phyloP scores from a whole-genome alignment of 345 rosid genomes.

The Rhodomyrtus tomentosa region DNA sequence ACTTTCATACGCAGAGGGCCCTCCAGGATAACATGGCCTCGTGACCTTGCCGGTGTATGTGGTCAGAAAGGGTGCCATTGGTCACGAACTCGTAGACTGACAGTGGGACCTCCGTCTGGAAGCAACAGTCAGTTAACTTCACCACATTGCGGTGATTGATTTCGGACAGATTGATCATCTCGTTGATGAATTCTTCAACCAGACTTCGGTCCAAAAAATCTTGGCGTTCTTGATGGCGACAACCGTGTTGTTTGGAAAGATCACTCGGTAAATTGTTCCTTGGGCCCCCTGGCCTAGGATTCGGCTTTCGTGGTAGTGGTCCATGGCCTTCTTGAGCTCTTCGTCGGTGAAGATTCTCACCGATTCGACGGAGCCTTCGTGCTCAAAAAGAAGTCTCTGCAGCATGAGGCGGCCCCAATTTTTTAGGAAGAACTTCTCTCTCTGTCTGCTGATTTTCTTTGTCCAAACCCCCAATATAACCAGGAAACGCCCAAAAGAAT shows the following conservation, averaged over 20 bases:
- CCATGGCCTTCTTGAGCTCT: conserved; percentile 27
- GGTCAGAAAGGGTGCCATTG: conserved; percentile 30
- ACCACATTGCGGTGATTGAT: conserved; percentile 39
- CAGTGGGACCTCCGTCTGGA: conserved; percentile 29
- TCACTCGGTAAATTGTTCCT: conserved; percentile 31
- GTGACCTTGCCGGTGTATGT: conserved; percentile 10
- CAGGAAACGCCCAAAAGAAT: not conserved
- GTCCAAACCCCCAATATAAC: not conserved
- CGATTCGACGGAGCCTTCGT: not conserved
- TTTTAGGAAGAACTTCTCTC: conserved; percentile 8
- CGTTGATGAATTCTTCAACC: conserved; percentile 33
- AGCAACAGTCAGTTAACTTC: conserved; percentile 28
- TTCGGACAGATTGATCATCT: conserved; percentile 25
- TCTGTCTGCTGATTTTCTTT: conserved; percentile 1
- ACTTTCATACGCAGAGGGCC: conserved; percentile 10
- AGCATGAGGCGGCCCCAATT: conserved; percentile 22
- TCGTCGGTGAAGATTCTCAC: conserved; percentile 17
- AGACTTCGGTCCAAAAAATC: conserved; percentile 21
- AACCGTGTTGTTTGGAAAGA: conserved; percentile 4
- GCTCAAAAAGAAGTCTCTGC: conserved; percentile 9
- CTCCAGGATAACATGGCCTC: conserved; percentile 15
- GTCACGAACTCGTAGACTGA: conserved; percentile 24
- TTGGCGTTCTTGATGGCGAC: conserved; percentile 40
- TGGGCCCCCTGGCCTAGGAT: conserved; percentile 31
- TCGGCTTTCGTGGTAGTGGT: conserved; percentile 17